These are phyloP conservation scores for Lycium barbarum DNA, from an alignment of 257 asterid genomes.

Conservation along the genomic window DNA sequence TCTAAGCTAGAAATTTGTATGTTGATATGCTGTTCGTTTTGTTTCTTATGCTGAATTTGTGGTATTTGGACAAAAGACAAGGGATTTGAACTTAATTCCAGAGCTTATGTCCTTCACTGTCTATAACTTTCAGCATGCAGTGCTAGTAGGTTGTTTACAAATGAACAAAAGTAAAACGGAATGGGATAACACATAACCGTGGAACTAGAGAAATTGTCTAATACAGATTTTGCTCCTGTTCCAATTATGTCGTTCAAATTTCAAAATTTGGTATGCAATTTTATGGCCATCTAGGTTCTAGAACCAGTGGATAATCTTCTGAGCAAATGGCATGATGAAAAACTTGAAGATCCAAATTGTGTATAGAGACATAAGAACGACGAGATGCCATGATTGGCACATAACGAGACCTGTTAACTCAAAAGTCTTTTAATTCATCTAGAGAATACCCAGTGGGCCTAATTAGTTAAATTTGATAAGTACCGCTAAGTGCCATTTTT, in stretches of 20 bases:
- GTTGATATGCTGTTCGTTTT: background rate
- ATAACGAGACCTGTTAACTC: background rate
- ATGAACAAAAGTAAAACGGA: background rate
- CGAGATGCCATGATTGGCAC: slow-evolving; percentile 1
- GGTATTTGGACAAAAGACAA: slow-evolving; percentile 17
- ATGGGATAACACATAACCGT: background rate
- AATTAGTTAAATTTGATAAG: background rate
- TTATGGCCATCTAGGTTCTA: background rate
- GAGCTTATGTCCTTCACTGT: slow-evolving; percentile 8
- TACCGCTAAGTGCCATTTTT: background rate
- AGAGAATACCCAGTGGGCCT: background rate
- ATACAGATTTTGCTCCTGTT: background rate
- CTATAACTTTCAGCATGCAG: background rate
- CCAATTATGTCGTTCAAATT: slow-evolving; percentile 12
- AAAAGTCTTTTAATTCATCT: background rate
- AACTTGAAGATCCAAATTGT: slow-evolving; percentile 11
- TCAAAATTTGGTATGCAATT: no score
- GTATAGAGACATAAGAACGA: background rate
- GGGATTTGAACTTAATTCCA: background rate
- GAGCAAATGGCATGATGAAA: background rate
- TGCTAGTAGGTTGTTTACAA: background rate
- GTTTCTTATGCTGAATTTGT: background rate
- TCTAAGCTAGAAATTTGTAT: slow-evolving; percentile 14
- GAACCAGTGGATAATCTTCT: slow-evolving; percentile 15
- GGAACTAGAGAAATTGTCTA: background rate